phyloP scores from a whole-genome alignment of 495 filamentous ascomycete genomes.

The Xylaria scruposa region DNA sequence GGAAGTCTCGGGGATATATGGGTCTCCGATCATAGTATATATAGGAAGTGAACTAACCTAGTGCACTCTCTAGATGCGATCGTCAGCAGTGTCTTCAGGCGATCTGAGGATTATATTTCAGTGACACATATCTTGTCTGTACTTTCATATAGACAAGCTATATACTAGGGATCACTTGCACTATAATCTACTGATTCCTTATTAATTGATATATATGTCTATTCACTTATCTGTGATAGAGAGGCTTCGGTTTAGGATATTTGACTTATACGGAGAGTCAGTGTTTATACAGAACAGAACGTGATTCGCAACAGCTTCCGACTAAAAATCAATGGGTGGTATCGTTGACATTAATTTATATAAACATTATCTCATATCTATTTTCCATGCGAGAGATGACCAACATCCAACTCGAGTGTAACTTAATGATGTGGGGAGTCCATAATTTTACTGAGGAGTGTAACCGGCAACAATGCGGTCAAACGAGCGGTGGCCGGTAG shows the following conservation, averaged over 20 bases:
- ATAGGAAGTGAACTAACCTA: too few relatives aligned
- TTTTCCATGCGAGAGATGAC: background rate
- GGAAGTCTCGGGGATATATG: too few relatives aligned
- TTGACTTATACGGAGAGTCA: background rate
- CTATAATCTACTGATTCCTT: too few relatives aligned
- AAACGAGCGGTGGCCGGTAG: conserved; percentile 17
- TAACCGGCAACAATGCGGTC: conserved; percentile 13
- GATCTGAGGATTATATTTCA: too few relatives aligned
- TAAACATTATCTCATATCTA: background rate
- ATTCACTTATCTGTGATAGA: too few relatives aligned
- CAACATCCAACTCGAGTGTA: background rate
- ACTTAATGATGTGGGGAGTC: background rate
- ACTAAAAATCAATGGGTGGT: background rate
- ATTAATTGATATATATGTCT: too few relatives aligned
- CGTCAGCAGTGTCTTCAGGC: too few relatives aligned
- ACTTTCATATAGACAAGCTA: too few relatives aligned
- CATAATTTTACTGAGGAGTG: background rate
- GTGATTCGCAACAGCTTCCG: background rate
- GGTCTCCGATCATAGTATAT: too few relatives aligned
- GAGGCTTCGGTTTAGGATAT: background rate
- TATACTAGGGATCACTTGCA: too few relatives aligned
- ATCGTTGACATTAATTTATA: background rate
- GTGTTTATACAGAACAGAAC: background rate
- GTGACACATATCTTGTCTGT: too few relatives aligned
- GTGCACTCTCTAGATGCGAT: too few relatives aligned